A percentile compares a stretch with the other conserved stretches of the same genome.
These are phyloP conservation scores for Piloderma croceum DNA, from an alignment of 768 basidiomycete species.

Conservation along the genomic window DNA sequence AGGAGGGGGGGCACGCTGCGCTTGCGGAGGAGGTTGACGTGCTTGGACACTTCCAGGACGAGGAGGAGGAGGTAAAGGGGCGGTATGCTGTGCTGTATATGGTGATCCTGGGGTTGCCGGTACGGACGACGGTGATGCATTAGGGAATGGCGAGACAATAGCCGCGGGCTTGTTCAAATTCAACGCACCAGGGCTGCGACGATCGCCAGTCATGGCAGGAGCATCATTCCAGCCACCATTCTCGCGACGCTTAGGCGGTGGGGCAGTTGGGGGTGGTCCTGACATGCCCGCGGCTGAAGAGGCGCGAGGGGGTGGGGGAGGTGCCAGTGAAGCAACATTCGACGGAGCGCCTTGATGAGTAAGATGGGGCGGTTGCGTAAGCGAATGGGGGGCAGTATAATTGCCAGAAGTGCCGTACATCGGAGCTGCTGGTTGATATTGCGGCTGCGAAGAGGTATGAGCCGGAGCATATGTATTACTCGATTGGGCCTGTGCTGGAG, in stretches of 20 bases:
- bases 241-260: slow-evolving; percentile 59
- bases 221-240: slow-evolving; percentile 93
- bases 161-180: slow-evolving; percentile 54
- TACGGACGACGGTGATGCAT: slow-evolving; percentile 34
- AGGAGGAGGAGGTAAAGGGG: slow-evolving; percentile 54
- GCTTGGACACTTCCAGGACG: slow-evolving; percentile 56
- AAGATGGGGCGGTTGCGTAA: slow-evolving; percentile 38
- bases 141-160: slow-evolving; percentile 88
- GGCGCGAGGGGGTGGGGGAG: slow-evolving; percentile 40
- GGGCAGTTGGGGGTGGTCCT: slow-evolving; percentile 33
- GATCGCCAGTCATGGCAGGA: slow-evolving; percentile 43
- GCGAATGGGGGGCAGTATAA: slow-evolving; percentile 18
- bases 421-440: not conserved
- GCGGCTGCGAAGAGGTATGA: not conserved
- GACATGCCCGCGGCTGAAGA: slow-evolving; percentile 30
- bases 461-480: not conserved
- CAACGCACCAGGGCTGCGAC: slow-evolving; percentile 45
- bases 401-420: not conserved
- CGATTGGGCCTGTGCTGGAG: not conserved
- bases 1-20: slow-evolving; percentile 29
- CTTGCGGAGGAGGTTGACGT: slow-evolving; percentile 38
- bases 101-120: slow-evolving; percentile 24
- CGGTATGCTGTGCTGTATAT: slow-evolving; percentile 22
- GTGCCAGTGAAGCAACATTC: slow-evolving; percentile 26
- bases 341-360: slow-evolving; percentile 32